Base-by-base conservation (phyloP, 169 alveolate genomes). In the Plasmodium chabaudi region DNA sequence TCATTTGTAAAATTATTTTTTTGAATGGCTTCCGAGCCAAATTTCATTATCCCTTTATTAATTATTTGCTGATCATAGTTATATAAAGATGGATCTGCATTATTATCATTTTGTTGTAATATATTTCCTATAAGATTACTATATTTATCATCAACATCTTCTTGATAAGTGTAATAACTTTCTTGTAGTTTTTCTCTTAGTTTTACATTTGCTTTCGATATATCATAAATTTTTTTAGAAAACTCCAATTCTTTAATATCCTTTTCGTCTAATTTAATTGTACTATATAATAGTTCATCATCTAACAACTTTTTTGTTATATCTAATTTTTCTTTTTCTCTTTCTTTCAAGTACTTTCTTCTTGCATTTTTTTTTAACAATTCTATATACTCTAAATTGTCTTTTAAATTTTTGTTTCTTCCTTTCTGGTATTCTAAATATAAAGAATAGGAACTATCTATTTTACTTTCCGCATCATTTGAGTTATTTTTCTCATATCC, bases 301-400 rank as follows among this genome's bases (percentile, higher is more conserved):
- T 94, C 96, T 77, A 98, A 94, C 57, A 96, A 86, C 59, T 97
- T 88, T 89, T 97, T 96, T 47, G 99, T 99, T 72, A 98, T 97
- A 73, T 96, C 97, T 9, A 98, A 88, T 82, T 97, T 91, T 74
- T 97, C 97, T 88, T 93, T 93, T 73, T 97, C 99, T 72, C 99
- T 95, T 71, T 94, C 95, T 89, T 96, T 98, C 88, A 99, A 92
- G 92, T 98, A 99, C 53, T 96, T 95, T 90, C 99, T 90, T 77
- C 99, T 90, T 42, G 98, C 97, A 15, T 94, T 96, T 19, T 88
- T 88, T 47, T 95, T 87, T 86, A 94, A 68, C 9, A 93, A 90
- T 71, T 93, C 94, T 70, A 94, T 34, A 72, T 94, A 94, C 34
- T 91, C 91, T 47, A 79, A 55, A 68, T 94, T 77, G 69, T 93